These are phyloP conservation scores for Cylindrotheca closterium DNA, from an alignment of 108 stramenopile genomes.

Conservation along the genomic window DNA sequence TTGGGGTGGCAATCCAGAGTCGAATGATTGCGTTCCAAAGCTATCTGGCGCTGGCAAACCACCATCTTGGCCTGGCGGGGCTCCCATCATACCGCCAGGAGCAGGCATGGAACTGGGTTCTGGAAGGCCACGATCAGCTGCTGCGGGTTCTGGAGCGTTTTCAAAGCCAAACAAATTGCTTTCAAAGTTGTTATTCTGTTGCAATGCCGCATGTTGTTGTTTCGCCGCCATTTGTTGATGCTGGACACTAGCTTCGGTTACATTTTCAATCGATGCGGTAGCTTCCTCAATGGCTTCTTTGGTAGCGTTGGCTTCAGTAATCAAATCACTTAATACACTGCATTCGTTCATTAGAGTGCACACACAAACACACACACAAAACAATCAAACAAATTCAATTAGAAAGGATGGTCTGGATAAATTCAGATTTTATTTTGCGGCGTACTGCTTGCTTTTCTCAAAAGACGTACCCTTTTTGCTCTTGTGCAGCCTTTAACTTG, in stretches of 20 bases:
- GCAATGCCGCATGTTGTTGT: conserved; percentile 9
- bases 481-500: conserved; percentile 69
- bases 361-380: neutral
- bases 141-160: conserved; percentile 4
- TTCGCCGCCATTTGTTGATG: conserved; percentile 24
- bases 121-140: too few species aligned
- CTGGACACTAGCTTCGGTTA: conserved; percentile 1
- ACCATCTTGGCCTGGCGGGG: too few species aligned
- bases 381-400: neutral
- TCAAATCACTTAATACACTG: conserved; percentile 56
- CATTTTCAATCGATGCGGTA: conserved; percentile 31
- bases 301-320: conserved; percentile 60
- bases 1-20: too few species aligned
- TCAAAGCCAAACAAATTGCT: conserved; percentile 33
- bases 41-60: too few species aligned
- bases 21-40: too few species aligned
- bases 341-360: neutral
- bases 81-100: too few species aligned
- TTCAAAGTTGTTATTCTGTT: conserved; percentile 37
- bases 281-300: conserved; percentile 51
- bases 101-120: neutral
- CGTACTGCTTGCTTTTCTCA: too few species aligned
- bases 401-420: too few species aligned
- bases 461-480: conserved; percentile 76
- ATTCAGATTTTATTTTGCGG: too few species aligned